Base-by-base conservation (phyloP, 192 early-diverging fungal species). In the Entomortierella beljakovae region DNA sequence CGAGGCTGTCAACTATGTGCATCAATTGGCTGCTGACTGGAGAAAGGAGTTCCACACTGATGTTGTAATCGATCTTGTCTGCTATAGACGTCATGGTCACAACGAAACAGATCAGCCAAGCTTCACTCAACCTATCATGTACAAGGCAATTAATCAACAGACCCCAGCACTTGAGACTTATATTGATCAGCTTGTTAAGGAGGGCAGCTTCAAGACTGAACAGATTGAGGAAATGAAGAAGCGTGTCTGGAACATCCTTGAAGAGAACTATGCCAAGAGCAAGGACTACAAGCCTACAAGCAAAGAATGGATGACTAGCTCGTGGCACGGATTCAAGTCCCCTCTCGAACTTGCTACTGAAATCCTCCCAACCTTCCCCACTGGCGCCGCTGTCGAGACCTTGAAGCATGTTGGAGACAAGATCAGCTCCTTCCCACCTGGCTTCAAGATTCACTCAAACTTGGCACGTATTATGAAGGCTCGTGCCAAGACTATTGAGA, bases 51-150 rank as follows among this genome's bases (percentile, higher is more conserved):
- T 94, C 92, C 94, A 96, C 83, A 95, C 94, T 76, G 96, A 97
- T 88, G 94, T 97, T 67, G 96, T 99, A 18, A 84, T 99, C 64
- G 97, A 99, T 64, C 89, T 99, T 73, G 95, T 99, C 32, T 95
- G 98, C 76, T 99, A 99, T 90, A 92, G 98, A 63, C 93, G 93
- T 79, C 92, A 99, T 61, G 98, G 98, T 55, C 98, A 99, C 92
- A 99, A 99, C 86, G 98, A 99, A 85, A 96, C 94, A 42, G 98
- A 99, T 87, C 96, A 99, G 84, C 98, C 98, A 53, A 90, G 89
- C 80, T 99, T 99, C 88, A 99, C 98, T 32, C 98, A 99, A 83
- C 98, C 98, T 48, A 90, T 92, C 77, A 98, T 99, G 96, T 98
- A 98, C 85, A 85, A 92, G 82, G 88, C 89, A 62, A 96, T 99